Conservation (phyloP, 1,284 basidiomycete species). For the Papiliotrema fonsecae region DNA sequence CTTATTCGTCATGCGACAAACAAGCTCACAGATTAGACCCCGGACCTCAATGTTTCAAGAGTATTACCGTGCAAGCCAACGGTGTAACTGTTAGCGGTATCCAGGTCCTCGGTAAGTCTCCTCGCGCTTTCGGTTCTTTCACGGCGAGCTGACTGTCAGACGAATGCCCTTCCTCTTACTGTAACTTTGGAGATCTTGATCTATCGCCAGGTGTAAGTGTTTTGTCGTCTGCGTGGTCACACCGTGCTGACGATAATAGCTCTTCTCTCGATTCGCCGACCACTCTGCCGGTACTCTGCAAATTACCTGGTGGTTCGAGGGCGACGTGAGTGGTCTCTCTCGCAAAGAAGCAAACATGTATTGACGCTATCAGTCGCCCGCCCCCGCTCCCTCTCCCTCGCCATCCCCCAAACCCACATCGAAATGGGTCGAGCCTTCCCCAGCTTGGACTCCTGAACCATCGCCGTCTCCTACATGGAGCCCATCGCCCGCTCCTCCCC, state of each 20-base stretch:
- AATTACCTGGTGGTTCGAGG: constrained; percentile 49
- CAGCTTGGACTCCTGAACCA: constrained; percentile 1
- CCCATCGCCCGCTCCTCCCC: constrained; percentile 4
- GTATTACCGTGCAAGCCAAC: constrained; percentile 53
- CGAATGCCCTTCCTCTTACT: constrained; percentile 23
- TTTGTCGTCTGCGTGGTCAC: neutral
- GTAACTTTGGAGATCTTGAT: constrained; percentile 51
- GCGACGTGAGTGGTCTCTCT: constrained; percentile 4
- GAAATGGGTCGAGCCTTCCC: constrained; percentile 2
- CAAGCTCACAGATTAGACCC: constrained; percentile 21
- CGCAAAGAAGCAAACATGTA: neutral
- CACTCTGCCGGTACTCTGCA: constrained; percentile 44
- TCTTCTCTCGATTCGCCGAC: constrained; percentile 52
- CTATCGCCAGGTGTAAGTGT: constrained; percentile 45
- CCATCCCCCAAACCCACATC: too few relatives aligned
- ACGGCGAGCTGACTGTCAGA: constrained; percentile 9
- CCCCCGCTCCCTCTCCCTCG: neutral
- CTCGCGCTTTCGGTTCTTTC: neutral
- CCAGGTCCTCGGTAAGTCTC: constrained; percentile 50
- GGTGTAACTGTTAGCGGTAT: constrained; percentile 51
- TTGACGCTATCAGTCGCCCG: neutral
- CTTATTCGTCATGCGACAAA: neutral
- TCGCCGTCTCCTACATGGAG: neutral
- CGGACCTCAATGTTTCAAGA: constrained; percentile 52
- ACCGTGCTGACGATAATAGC: constrained; percentile 13